Evolutionary conservation across 129 eudicot species (phyloP).

Genomic region (Centaurea solstitialis): DNA sequence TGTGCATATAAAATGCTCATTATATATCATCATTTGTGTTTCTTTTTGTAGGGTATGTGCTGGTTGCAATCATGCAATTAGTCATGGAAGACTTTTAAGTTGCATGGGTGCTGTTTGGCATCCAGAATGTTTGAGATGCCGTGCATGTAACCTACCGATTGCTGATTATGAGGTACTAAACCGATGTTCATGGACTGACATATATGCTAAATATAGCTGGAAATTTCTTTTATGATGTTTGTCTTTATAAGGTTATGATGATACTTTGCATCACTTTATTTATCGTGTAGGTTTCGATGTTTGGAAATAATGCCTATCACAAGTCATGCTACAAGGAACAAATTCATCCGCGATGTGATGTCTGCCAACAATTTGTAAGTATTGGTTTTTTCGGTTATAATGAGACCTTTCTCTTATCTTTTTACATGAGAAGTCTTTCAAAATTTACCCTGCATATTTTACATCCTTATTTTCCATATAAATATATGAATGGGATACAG

Average conservation of each 20-base stretch:
- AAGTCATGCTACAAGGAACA: constrained; percentile 76
- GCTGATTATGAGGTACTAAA: constrained; percentile 66
- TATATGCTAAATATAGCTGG: not conserved
- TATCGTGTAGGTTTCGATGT: constrained; percentile 64
- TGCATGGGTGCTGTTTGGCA: constrained; percentile 79
- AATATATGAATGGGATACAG: not conserved
- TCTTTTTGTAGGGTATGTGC: constrained; percentile 67
- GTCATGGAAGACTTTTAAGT: constrained; percentile 60
- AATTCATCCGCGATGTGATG: constrained; percentile 81
- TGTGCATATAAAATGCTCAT: not conserved
- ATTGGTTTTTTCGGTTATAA: constrained; percentile 9
- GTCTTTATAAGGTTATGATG: not conserved
- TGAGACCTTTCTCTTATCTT: constrained; percentile 1
- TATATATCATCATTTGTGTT: not conserved
- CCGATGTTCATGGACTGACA: not conserved
- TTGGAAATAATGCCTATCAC: constrained; percentile 71
- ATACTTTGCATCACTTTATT: not conserved
- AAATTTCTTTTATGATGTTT: not conserved
- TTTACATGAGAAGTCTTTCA: not conserved
- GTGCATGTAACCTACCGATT: constrained; percentile 70
- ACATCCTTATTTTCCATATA: not conserved
- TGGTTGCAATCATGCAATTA: constrained; percentile 63
- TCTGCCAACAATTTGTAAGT: constrained; percentile 84
- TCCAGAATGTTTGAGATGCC: constrained; percentile 76
- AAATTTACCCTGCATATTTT: not conserved